phyloP scores from a whole-genome alignment of 495 filamentous ascomycete genomes.

The Viridothelium virens region DNA sequence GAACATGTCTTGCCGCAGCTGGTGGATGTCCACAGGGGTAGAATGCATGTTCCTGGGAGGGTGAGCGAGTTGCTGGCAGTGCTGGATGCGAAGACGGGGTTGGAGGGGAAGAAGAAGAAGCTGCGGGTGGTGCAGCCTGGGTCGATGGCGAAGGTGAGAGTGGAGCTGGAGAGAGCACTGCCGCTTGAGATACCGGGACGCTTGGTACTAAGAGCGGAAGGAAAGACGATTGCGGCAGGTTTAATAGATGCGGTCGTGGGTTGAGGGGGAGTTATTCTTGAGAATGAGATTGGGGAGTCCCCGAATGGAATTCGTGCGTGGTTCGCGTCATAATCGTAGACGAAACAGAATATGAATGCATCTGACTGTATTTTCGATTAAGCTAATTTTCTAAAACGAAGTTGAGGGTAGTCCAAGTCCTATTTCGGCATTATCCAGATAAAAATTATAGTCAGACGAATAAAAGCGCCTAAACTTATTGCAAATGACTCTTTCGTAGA shows the following conservation, averaged over 20 bases:
- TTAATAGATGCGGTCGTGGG: conserved; percentile 44
- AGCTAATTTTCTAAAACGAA: no score
- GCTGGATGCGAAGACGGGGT: conserved; percentile 61
- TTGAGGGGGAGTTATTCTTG: neutral
- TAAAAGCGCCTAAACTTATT: no score
- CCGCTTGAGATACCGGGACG: conserved; percentile 70
- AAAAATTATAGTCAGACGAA: no score
- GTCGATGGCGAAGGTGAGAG: conserved; percentile 54
- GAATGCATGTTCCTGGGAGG: conserved; percentile 68
- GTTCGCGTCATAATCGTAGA: no score
- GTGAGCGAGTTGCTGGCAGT: conserved; percentile 61
- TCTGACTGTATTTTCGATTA: no score
- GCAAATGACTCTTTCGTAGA: no score
- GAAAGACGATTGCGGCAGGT: conserved; percentile 79
- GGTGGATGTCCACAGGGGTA: conserved; percentile 79
- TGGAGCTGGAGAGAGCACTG: conserved; percentile 66
- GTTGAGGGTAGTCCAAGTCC: no score
- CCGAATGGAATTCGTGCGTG: neutral
- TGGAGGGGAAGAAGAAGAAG: conserved; percentile 57
- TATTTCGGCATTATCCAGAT: no score
- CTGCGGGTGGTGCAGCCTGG: conserved; percentile 73
- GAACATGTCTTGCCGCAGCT: conserved; percentile 80
- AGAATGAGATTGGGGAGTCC: neutral
- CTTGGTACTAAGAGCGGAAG: conserved; percentile 72
- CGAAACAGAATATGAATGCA: no score